Evolutionary conservation across 164 flowering plant genomes (phyloP), one percentile per base, ranked within the genome.

Genomic region (Stephania cephalantha): DNA sequence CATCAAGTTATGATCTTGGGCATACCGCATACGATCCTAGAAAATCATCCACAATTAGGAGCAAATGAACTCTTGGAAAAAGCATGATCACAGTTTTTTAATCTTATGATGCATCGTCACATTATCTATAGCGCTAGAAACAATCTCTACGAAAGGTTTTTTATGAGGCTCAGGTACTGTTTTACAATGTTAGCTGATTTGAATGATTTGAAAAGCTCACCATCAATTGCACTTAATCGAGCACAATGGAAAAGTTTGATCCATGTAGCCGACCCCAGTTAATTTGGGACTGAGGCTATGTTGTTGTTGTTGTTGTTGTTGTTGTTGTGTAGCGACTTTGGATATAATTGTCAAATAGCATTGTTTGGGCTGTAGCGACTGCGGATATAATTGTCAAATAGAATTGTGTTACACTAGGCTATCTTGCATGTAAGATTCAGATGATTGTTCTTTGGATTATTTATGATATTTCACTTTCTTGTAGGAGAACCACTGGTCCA

Each of bases 401-500:
- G 53, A 48, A 48, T 48, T 48, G 53, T 9, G 12, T 48, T 48
- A 58, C 22, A 2, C 64, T 58, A 17, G 5, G 6, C 17, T 58
- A 18, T 58, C 20, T 45, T 77, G 53, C 67, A 18, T 42, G 29
- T 46, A 17, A 11, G 46, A 30, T 5, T 9, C 70, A 5, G 50
- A 31, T 58, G 18, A 11, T 52, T 73, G 15, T 68, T 52, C 11
- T 53, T 53, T 69, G 22, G 35, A 35, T 71, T 50, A 71, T 69
- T 29, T 58, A 0, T 72, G 66, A 4, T 64, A 29, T 71, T 64
- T 74, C 11, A 64, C 25, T n/a, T 58, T 55, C 80, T 64, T 85
- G 69, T 80, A 95, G 98, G 90, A 89, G 98, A 79, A 86, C 88
- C 8, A 89, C 87, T 81, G 98, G 97, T 45, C 98, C 98, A 58